Evolutionary conservation across 2,329 filamentous ascomycete species (phyloP).

Genomic region (Aspergillus sp.): DNA sequence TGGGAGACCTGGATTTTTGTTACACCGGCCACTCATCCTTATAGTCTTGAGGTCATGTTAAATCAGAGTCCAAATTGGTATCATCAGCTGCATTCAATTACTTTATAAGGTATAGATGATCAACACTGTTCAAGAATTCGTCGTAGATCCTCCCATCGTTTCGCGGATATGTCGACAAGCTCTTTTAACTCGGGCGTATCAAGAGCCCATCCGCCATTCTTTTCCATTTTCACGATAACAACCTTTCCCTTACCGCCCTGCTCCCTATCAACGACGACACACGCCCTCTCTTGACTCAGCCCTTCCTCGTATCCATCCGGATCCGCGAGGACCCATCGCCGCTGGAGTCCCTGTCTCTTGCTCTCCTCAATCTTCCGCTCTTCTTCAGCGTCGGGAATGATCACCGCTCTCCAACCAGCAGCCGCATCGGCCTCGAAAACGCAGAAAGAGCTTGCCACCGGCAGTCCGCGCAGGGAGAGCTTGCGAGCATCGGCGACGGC

Average conservation of each 20-base stretch:
- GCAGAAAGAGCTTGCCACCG: constrained; percentile 72
- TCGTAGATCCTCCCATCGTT: constrained; percentile 63
- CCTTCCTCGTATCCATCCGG: constrained; percentile 88
- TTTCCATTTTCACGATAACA: constrained; percentile 69
- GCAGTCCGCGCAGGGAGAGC: constrained; percentile 63
- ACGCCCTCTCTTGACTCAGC: constrained; percentile 78
- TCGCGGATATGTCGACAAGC: constrained; percentile 58
- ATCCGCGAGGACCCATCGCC: constrained; percentile 75
- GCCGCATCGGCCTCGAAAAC: constrained; percentile 66
- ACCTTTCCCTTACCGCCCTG: constrained; percentile 48
- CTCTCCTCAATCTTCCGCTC: constrained; percentile 44
- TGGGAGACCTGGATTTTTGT: too few relatives aligned
- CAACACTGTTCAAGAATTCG: constrained; percentile 36
- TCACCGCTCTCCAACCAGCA: constrained; percentile 36
- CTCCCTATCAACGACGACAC: constrained; percentile 67
- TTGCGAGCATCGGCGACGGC: constrained; percentile 51
- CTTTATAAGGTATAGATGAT: constrained; percentile 4
- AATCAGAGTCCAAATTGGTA: constrained; percentile 19
- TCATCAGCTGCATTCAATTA: constrained; percentile 16
- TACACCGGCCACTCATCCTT: too few relatives aligned
- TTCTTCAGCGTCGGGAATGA: constrained; percentile 32
- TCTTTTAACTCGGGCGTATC: constrained; percentile 61
- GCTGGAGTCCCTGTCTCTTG: constrained; percentile 31
- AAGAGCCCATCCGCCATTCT: constrained; percentile 73
- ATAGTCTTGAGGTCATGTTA: too few relatives aligned